These are phyloP conservation scores for Apiotrichum domesticum DNA, from an alignment of 1,284 basidiomycete genomes.

Conservation along the genomic window DNA sequence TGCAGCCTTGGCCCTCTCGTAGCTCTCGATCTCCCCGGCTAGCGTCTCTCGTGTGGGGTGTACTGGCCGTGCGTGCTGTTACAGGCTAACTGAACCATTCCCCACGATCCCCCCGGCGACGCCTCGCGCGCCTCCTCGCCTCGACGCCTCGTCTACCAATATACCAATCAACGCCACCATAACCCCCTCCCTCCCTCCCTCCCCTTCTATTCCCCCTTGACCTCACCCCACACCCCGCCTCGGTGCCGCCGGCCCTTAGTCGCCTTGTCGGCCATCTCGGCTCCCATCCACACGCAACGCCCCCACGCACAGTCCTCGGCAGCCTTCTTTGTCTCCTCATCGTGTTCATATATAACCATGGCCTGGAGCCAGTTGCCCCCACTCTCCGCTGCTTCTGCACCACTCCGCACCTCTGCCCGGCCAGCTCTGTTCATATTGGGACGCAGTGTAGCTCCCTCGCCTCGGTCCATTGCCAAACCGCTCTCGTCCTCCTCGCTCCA, in stretches of 20 bases:
- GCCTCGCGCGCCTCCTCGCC: too few species aligned
- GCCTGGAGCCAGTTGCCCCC: not conserved
- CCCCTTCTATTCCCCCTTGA: not conserved
- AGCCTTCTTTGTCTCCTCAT: not conserved
- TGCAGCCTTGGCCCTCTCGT: too few species aligned
- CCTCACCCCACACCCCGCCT: not conserved
- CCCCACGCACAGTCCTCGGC: not conserved
- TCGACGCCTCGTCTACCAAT: too few species aligned
- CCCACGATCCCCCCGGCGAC: too few species aligned
- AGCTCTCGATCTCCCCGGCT: too few species aligned
- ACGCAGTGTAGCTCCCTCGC: not conserved
- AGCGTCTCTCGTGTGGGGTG: too few species aligned
- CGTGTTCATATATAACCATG: constrained; percentile 1
- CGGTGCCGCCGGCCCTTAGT: not conserved
- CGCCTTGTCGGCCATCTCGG: not conserved
- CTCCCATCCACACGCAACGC: not conserved
- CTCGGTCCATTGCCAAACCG: not conserved
- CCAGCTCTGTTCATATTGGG: not conserved
- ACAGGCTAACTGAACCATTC: too few species aligned
- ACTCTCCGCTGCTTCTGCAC: not conserved
- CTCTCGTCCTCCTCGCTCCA: not conserved
- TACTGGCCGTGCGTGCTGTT: too few species aligned
- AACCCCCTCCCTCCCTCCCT: not conserved
- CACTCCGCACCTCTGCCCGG: not conserved
- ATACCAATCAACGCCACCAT: too few species aligned